Evolutionary conservation across 768 basidiomycete species (phyloP).

Genomic region (Termitomyces eurrhizus): DNA sequence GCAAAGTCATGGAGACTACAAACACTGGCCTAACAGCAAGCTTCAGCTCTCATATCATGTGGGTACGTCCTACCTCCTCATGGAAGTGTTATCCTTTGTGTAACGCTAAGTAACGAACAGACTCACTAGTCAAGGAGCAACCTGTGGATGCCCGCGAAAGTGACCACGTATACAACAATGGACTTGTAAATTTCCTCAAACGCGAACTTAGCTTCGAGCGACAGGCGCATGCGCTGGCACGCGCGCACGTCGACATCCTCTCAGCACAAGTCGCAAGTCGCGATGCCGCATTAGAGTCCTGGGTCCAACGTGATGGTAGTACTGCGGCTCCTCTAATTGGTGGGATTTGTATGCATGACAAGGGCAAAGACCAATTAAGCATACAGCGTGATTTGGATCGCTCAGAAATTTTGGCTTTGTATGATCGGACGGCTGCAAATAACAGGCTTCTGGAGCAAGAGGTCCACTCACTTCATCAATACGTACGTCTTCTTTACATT

Average conservation of each 20-base stretch:
- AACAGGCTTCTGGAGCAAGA: conserved; percentile 38
- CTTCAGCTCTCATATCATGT: conserved; percentile 34
- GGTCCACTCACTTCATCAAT: conserved; percentile 24
- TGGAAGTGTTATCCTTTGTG: background rate
- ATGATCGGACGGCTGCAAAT: conserved; percentile 25
- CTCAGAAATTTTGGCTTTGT: conserved; percentile 29
- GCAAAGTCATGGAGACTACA: conserved; percentile 36
- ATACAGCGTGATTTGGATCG: conserved; percentile 5
- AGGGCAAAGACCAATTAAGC: background rate
- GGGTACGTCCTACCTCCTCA: conserved; percentile 26
- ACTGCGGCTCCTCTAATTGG: background rate
- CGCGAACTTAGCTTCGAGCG: conserved; percentile 37
- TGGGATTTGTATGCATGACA: background rate
- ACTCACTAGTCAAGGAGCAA: background rate
- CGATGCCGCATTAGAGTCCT: conserved; percentile 41
- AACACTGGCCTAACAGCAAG: conserved; percentile 39
- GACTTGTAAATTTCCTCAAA: conserved; percentile 34
- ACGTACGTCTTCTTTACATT: conserved; percentile 18
- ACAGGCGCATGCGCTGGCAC: conserved; percentile 30
- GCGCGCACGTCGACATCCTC: conserved; percentile 33
- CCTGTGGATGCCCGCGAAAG: background rate
- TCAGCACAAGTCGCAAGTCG: conserved; percentile 47
- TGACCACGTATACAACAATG: conserved; percentile 18
- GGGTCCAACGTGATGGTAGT: conserved; percentile 2
- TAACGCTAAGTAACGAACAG: background rate